Base-by-base conservation (phyloP, 768 basidiomycete genomes). In the Pleurotus tuoliensis region DNA sequence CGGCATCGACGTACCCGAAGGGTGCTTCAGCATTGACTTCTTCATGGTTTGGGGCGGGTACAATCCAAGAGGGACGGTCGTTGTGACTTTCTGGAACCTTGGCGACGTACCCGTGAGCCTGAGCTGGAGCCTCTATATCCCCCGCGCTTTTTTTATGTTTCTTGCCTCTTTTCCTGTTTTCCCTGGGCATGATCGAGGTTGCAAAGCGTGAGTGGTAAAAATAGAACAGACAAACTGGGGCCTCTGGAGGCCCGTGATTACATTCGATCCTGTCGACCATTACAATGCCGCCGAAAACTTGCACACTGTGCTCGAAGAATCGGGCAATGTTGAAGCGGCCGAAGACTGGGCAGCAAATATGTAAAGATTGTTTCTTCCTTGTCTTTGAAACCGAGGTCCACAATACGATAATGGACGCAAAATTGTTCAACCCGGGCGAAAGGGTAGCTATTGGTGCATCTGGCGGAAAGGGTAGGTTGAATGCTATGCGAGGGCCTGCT, bases 371-470 rank as follows among this genome's bases (percentile, higher is more conserved):
- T 68, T 97, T 95, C 74, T 99, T 93, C 76, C 85, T 85, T 62
- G 94, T 98, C 40, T 99, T 99, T 64, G 97, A 99, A 77, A 96
- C 94, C 0, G 97, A 99, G 69, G 88, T 99, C 25, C 97, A 99
- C 75, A 89, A 95, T 68, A 98, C 97, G 1, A 98, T 98, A 67
- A 85, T 77, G 5, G 81, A 91, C 64, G 82, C 92, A 9, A 76
- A 76, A 55, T 77, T 99, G 3, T 99, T 99, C 78, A 86, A 84
- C 66, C 78, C 84, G 9, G 93, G 95, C 34, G 94, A 99, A 73
- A 79, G 84, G 60, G 94, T 99, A 39, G 97, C 97, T 22, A 98
- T 99, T 58, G 97, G 97, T 30, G 97, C 97, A 53, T 97, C 94
- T 52, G 97, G 97, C 46, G 97, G 97, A 45, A 99, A 99, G 82